Evolutionary conservation across 768 basidiomycete species (phyloP).

Genomic region (Mycena kentingensis): DNA sequence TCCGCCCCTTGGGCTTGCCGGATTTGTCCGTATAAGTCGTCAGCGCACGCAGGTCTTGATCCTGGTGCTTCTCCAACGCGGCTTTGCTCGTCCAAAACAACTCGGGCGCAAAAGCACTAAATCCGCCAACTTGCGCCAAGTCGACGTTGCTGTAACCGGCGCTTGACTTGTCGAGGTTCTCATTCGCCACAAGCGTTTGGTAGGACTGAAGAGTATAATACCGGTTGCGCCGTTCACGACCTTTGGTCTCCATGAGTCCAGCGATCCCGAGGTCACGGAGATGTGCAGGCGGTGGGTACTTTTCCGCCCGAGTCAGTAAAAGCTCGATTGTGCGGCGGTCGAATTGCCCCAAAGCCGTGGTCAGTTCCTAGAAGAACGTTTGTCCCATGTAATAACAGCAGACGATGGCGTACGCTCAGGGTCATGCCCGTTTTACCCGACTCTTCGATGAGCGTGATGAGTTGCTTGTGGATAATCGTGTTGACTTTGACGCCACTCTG

Average conservation of each 20-base stretch:
- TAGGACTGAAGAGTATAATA: conserved; percentile 80
- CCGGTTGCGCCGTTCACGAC: conserved; percentile 84
- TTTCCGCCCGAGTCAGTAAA: conserved; percentile 70
- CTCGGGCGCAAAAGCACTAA: conserved; percentile 42
- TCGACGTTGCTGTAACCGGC: conserved; percentile 49
- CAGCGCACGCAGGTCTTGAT: conserved; percentile 27
- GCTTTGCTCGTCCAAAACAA: conserved; percentile 57
- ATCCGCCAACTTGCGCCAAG: conserved; percentile 55
- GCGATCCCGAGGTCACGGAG: conserved; percentile 70
- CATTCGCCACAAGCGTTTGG: conserved; percentile 57
- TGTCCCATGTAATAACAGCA: conserved; percentile 6
- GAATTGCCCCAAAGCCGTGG: conserved; percentile 62
- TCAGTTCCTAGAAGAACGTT: conserved; percentile 54
- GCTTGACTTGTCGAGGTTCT: conserved; percentile 59
- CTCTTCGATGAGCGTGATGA: conserved; percentile 70
- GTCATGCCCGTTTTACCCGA: conserved; percentile 72
- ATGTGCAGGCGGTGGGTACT: conserved; percentile 64
- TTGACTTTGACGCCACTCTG: conserved; percentile 55
- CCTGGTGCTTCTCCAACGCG: conserved; percentile 49
- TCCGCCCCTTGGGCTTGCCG: conserved; percentile 41
- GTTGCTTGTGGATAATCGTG: conserved; percentile 75
- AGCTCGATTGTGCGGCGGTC: conserved; percentile 84
- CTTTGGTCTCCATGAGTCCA: conserved; percentile 77
- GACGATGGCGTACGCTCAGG: conserved; percentile 50
- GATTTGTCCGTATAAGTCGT: conserved; percentile 15